phyloP scores from a whole-genome alignment of 352 stramenopile genomes.

The Phytophthora rubi region DNA sequence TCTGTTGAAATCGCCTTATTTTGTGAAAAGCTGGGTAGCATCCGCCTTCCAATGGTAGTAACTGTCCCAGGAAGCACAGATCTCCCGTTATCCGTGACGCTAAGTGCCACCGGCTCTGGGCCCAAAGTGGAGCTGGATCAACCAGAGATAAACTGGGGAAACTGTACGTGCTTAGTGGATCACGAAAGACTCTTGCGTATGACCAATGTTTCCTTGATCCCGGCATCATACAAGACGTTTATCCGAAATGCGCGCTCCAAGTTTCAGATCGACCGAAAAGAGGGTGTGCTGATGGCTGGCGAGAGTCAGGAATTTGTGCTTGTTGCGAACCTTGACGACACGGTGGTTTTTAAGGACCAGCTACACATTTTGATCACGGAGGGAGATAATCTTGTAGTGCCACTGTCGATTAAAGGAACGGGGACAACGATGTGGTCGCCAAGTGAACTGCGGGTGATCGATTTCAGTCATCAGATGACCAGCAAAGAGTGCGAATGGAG shows the following conservation, averaged over 20 bases:
- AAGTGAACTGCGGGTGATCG: constrained; percentile 88
- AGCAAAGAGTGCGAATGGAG: constrained; percentile 88
- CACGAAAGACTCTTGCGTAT: constrained; percentile 76
- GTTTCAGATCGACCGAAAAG: constrained; percentile 91
- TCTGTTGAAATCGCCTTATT: constrained; percentile 85
- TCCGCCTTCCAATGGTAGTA: constrained; percentile 91
- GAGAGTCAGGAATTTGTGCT: constrained; percentile 80
- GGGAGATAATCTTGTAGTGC: constrained; percentile 90
- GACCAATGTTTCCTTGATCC: constrained; percentile 91
- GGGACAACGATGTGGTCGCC: constrained; percentile 95
- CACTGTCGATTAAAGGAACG: constrained; percentile 90
- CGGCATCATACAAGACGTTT: constrained; percentile 93
- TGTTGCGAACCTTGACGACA: constrained; percentile 94
- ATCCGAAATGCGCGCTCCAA: constrained; percentile 92
- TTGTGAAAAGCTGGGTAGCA: constrained; percentile 91
- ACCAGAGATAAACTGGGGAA: constrained; percentile 89
- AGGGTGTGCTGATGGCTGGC: constrained; percentile 84
- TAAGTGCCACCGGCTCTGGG: constrained; percentile 86
- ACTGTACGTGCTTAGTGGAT: constrained; percentile 90
- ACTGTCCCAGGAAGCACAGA: constrained; percentile 87
- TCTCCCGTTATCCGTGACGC: constrained; percentile 87
- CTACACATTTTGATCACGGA: constrained; percentile 93
- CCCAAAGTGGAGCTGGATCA: constrained; percentile 88
- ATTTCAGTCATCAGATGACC: constrained; percentile 94
- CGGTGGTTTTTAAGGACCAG: constrained; percentile 92